phyloP scores from a whole-genome alignment of 441 rosid genomes.

The Manihot esculenta region DNA sequence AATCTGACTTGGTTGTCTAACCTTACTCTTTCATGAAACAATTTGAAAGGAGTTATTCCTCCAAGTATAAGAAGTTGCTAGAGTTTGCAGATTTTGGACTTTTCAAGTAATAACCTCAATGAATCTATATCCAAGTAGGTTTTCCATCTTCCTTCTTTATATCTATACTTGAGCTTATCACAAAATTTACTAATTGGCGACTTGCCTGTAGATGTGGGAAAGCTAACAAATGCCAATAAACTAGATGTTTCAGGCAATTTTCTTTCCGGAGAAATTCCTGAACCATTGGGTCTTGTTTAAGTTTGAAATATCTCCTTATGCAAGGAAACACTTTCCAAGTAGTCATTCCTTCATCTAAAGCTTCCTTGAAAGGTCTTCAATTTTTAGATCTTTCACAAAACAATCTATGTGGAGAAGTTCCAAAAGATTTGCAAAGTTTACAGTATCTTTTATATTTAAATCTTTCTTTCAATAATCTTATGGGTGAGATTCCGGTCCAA shows the following conservation, averaged over 20 bases:
- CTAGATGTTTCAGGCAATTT: neutral
- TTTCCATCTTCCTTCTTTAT: neutral
- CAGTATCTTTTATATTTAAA: neutral
- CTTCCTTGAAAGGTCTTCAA: too few relatives aligned
- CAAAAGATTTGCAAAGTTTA: neutral
- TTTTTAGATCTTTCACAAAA: too few relatives aligned
- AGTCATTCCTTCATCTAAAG: neutral
- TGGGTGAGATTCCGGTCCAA: too few relatives aligned
- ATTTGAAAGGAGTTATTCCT: constrained; percentile 20
- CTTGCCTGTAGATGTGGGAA: neutral
- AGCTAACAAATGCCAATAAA: neutral
- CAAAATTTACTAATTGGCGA: constrained; percentile 6
- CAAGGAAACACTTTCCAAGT: too few relatives aligned
- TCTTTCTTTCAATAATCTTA: too few relatives aligned
- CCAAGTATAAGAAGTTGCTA: neutral
- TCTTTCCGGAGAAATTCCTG: constrained; percentile 21
- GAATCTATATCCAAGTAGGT: constrained; percentile 14
- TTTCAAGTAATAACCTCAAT: neutral
- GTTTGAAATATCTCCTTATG: neutral
- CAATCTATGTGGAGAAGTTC: constrained; percentile 2
- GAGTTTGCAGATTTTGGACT: neutral
- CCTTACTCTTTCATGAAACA: neutral
- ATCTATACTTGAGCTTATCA: neutral
- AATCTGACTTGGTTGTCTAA: neutral
- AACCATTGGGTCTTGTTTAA: constrained; percentile 11